phyloP scores from a whole-genome alignment of 495 filamentous ascomycete species.

The Lophiostoma macrostomum region DNA sequence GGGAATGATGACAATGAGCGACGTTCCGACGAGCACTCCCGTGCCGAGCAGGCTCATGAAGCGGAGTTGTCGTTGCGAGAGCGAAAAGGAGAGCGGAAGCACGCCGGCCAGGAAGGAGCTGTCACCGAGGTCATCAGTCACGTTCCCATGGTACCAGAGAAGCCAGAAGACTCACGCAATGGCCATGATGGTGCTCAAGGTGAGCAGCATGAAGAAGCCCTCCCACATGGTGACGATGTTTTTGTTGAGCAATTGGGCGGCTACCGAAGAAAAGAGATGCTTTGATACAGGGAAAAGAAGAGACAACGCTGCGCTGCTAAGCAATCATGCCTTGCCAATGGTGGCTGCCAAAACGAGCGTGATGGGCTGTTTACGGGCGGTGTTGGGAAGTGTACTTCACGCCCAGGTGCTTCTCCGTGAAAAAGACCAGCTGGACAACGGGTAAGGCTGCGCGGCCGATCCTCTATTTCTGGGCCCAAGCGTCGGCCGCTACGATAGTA shows the following conservation, averaged over 20 bases:
- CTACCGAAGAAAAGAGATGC: neutral
- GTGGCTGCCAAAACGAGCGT: too few species aligned
- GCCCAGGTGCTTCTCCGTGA: too few species aligned
- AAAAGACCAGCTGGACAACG: neutral
- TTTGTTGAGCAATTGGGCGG: neutral
- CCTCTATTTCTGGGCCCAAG: too few species aligned
- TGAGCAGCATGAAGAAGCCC: slow-evolving; percentile 82
- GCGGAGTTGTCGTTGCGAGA: slow-evolving; percentile 85
- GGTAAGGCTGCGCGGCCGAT: neutral
- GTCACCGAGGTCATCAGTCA: too few species aligned
- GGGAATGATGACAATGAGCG: slow-evolving; percentile 94
- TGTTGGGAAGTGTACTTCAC: too few species aligned
- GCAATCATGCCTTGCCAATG: slow-evolving; percentile 10
- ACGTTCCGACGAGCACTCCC: slow-evolving; percentile 90
- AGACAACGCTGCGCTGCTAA: neutral
- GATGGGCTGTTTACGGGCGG: too few species aligned
- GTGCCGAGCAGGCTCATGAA: slow-evolving; percentile 90
- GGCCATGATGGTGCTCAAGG: slow-evolving; percentile 87
- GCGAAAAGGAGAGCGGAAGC: slow-evolving; percentile 82
- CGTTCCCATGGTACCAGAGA: too few species aligned
- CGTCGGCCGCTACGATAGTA: too few species aligned
- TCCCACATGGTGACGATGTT: slow-evolving; percentile 55
- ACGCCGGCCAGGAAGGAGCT: slow-evolving; percentile 95
- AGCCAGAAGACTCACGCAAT: slow-evolving; percentile 64
- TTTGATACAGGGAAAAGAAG: neutral